Evolutionary conservation across 2,329 filamentous ascomycete species (phyloP), one percentile per base, ranked within the genome.

Genomic region (Juglanconis oblonga): DNA sequence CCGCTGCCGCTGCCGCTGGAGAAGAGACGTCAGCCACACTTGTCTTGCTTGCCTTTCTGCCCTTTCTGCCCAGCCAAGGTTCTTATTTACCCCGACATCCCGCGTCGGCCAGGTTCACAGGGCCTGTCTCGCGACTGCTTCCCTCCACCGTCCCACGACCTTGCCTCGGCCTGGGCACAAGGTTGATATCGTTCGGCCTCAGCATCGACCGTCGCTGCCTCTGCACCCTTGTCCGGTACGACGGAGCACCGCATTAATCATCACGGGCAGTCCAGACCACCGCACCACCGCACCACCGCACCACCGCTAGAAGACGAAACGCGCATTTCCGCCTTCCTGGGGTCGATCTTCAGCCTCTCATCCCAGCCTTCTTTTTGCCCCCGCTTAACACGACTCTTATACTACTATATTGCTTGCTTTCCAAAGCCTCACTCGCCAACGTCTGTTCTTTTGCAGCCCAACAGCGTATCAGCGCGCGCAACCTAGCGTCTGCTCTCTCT

Each of bases 351-450:
- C 45, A 47, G 40, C 54, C 45, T 50, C 47, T 40, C 33, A 33
- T 38, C 54, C 58, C 45, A 52, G 55, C 51, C 51, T 62, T 55
- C 45, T 47, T 57, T 49, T 62, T 45, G 51, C 50, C 57, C 52
- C 50, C 57, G 24, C 45, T 33, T 49, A 32, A 33, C 40, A 58
- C 31, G 45, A 8, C 57, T 48, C 40, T 49, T 55, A 61, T 61
- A 55, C 36, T 36, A 55, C 36, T 36, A 52, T 48, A 48, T 52
- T 36, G 24, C 47, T 29, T 35, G 31, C 47, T 49, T 10, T 36
- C 17, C 17, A 24, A 24, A 52, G 42, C 36, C 58, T 50, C 36
- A 47, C 61, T 57, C 47, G 42, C 50, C 47, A 52, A 33, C 35
- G 36, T 33, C 35, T 55, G 48, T 48, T 24, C 36, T 45, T 33